phyloP scores from a whole-genome alignment of 805 yeast genomes.

The Teunomyces panamensis region DNA sequence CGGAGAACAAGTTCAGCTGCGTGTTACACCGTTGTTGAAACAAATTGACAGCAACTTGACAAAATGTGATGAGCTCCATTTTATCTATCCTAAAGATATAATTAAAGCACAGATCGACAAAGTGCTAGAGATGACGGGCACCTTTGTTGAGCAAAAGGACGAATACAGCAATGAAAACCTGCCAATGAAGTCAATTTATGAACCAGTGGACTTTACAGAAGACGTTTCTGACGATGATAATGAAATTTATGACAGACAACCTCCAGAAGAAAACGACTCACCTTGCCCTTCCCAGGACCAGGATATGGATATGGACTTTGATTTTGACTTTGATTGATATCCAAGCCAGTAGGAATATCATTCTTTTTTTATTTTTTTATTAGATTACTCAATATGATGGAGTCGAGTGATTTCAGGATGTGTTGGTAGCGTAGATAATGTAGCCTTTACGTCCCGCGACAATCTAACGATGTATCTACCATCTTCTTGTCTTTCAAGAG shows the following conservation, averaged over 20 bases:
- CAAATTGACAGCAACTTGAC: slow-evolving; percentile 4
- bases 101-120: slow-evolving; percentile 9
- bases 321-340: slow-evolving; percentile 23
- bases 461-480: slow-evolving; percentile 13
- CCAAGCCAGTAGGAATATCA: neutral
- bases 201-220: neutral
- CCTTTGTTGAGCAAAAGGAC: neutral
- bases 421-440: neutral
- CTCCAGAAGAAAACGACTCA: neutral
- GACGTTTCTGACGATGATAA: slow-evolving; percentile 1
- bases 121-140: neutral
- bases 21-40: neutral
- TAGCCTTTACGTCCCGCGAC: slow-evolving; percentile 9
- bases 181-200: neutral
- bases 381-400: neutral
- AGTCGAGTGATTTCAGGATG: neutral
- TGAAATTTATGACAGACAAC: slow-evolving; percentile 1
- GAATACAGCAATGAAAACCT: neutral
- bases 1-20: neutral
- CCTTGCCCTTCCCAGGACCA: neutral
- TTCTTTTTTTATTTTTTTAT: neutral
- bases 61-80: slow-evolving; percentile 21
- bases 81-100: slow-evolving; percentile 22
- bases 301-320: slow-evolving; percentile 18
- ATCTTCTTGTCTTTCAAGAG: slow-evolving; percentile 13